A percentile compares a stretch with the other conserved stretches of the same genome.
Evolutionary conservation across 2,329 filamentous ascomycete genomes (phyloP).

Genomic region (Xylaria sp.): DNA sequence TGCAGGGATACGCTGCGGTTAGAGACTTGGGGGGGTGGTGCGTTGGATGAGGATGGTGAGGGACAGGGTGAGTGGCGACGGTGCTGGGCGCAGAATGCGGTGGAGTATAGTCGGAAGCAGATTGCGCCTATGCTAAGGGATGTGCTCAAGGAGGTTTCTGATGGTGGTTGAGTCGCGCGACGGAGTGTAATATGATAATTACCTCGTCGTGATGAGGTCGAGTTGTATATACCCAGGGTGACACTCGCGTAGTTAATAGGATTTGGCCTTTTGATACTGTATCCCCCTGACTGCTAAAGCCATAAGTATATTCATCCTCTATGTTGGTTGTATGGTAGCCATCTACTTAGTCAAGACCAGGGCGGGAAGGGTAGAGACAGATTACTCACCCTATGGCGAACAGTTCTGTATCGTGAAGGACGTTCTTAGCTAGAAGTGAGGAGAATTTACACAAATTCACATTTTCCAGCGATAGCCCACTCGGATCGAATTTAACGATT

Average conservation of each 20-base stretch:
- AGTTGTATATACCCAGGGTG: background rate
- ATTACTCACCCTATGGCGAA: background rate
- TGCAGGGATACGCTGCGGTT: constrained; percentile 65
- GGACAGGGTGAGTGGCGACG: constrained; percentile 59
- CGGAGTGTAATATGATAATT: background rate
- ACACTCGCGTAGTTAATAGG: background rate
- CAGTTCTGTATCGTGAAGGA: background rate
- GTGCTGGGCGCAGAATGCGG: constrained; percentile 74
- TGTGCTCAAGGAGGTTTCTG: constrained; percentile 54
- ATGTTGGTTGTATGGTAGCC: background rate
- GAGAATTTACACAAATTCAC: background rate
- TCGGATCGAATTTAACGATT: background rate
- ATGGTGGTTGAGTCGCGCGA: background rate
- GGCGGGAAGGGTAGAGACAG: background rate
- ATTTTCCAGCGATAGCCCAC: background rate
- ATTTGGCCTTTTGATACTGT: background rate
- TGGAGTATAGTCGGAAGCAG: constrained; percentile 74
- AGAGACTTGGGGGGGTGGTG: constrained; percentile 62
- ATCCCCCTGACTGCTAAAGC: background rate
- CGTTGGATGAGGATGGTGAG: constrained; percentile 53
- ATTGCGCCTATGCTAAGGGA: constrained; percentile 74
- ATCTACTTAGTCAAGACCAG: background rate
- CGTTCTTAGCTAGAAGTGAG: background rate
- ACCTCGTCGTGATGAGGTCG: background rate
- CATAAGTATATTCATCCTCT: background rate